phyloP scores from a whole-genome alignment of 371 early-diverging fungal genomes.

The Zopfochytrium polystomum region DNA sequence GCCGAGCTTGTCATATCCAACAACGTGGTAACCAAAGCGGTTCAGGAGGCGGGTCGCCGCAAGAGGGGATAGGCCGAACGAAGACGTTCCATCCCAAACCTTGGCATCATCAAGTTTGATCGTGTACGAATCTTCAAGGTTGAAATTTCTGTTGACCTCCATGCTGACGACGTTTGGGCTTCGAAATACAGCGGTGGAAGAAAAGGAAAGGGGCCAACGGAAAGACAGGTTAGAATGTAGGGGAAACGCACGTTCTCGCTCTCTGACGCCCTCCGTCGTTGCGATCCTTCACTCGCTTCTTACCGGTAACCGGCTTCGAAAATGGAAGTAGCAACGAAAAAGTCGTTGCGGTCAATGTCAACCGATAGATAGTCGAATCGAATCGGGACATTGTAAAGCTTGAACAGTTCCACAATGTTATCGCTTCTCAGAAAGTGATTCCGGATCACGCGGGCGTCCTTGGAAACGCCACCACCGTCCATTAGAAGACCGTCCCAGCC shows the following conservation, averaged over 20 bases:
- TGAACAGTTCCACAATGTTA: slow-evolving; percentile 12
- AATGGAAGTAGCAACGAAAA: no score
- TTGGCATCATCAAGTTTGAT: background rate
- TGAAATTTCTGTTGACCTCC: background rate
- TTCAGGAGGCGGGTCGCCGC: background rate
- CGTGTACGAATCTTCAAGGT: no score
- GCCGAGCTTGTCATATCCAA: background rate
- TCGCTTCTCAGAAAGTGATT: slow-evolving; percentile 2
- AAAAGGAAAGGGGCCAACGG: no score
- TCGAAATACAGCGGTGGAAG: no score
- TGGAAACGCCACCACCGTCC: slow-evolving; percentile 5
- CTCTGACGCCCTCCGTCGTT: no score
- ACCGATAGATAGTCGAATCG: background rate
- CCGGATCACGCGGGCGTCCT: slow-evolving; percentile 5
- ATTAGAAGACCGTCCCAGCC: slow-evolving; percentile 13
- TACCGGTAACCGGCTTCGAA: no score
- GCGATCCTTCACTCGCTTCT: no score
- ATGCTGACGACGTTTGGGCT: no score
- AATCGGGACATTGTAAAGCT: slow-evolving; percentile 2
- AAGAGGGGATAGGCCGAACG: background rate
- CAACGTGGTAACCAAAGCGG: slow-evolving; percentile 1
- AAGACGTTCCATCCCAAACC: background rate
- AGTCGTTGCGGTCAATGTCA: no score
- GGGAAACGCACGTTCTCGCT: no score
- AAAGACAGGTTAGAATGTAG: no score